These are phyloP conservation scores for Pythium phragmitis DNA, from an alignment of 352 stramenopile genomes.

Conservation along the genomic window DNA sequence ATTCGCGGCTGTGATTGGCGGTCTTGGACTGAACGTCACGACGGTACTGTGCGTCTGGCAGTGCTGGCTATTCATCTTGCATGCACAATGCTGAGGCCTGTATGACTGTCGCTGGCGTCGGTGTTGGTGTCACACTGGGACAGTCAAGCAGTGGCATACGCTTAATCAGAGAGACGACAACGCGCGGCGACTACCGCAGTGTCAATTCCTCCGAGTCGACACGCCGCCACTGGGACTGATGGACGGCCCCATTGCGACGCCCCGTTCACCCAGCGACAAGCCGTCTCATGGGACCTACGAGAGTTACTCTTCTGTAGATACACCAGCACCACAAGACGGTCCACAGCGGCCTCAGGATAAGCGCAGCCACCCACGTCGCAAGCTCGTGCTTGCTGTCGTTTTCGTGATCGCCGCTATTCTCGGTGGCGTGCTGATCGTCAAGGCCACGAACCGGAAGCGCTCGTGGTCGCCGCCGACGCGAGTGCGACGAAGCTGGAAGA, in stretches of 20 bases:
- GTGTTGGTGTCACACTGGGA: too few relatives aligned
- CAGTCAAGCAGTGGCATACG: too few relatives aligned
- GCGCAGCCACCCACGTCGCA: not conserved
- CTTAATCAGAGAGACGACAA: too few relatives aligned
- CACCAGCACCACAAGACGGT: not conserved
- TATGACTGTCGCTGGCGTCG: too few relatives aligned
- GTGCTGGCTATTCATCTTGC: not conserved
- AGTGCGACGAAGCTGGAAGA: constrained; percentile 20
- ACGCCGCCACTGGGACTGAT: not conserved
- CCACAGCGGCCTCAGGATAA: not conserved
- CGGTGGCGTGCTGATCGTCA: not conserved
- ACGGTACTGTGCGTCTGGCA: not conserved
- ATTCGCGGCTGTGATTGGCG: constrained; percentile 6
- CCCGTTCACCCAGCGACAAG: not conserved
- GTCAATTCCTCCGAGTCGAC: too few relatives aligned
- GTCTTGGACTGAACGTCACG: not conserved
- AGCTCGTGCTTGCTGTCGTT: not conserved
- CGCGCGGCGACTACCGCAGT: too few relatives aligned
- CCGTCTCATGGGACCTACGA: not conserved
- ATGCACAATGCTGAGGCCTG: not conserved
- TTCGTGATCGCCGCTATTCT: not conserved
- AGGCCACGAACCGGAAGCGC: not conserved
- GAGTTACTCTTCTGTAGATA: not conserved
- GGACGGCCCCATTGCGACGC: not conserved
- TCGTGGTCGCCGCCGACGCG: constrained; percentile 5